Percentiles rank a stretch among this genome's conserved stretches.
These are phyloP conservation scores for Suillus ampliporus DNA, from an alignment of 768 basidiomycete species.

Conservation along the genomic window DNA sequence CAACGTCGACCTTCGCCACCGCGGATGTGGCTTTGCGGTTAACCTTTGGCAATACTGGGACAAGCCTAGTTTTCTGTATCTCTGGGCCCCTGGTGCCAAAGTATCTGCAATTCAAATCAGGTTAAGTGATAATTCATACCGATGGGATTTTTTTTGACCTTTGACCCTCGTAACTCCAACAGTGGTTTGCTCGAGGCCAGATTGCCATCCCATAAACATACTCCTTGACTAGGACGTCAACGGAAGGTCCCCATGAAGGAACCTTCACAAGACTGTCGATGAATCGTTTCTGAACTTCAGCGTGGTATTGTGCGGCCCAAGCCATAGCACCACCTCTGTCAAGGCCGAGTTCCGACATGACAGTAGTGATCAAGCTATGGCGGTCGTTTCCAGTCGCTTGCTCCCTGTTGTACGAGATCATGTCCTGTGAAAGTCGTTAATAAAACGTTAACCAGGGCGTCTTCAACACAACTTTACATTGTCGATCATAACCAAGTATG, in stretches of 20 bases:
- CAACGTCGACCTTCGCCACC: no score
- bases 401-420: conserved; percentile 43
- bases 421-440: conserved; percentile 29
- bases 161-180: conserved; percentile 37
- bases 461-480: conserved; percentile 22
- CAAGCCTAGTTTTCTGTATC: conserved; percentile 25
- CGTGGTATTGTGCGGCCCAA: conserved; percentile 26
- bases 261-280: conserved; percentile 24
- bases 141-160: neutral
- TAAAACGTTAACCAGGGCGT: neutral
- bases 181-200: conserved; percentile 31
- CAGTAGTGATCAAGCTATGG: conserved; percentile 41
- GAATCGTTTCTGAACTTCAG: conserved; percentile 21
- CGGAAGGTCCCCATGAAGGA: conserved; percentile 32
- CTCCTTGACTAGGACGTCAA: conserved; percentile 28
- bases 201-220: conserved; percentile 33
- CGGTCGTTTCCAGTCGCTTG: conserved; percentile 37
- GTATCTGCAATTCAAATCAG: conserved; percentile 20
- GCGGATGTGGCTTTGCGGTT: neutral
- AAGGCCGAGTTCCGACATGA: conserved; percentile 36
- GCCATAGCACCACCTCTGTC: conserved; percentile 34
- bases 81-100: conserved; percentile 35
- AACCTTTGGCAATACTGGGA: conserved; percentile 10
- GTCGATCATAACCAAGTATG: conserved; percentile 27
- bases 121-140: no score